Conservation (phyloP, 345 rosid genomes). For the Eucalyptus decipiens region DNA sequence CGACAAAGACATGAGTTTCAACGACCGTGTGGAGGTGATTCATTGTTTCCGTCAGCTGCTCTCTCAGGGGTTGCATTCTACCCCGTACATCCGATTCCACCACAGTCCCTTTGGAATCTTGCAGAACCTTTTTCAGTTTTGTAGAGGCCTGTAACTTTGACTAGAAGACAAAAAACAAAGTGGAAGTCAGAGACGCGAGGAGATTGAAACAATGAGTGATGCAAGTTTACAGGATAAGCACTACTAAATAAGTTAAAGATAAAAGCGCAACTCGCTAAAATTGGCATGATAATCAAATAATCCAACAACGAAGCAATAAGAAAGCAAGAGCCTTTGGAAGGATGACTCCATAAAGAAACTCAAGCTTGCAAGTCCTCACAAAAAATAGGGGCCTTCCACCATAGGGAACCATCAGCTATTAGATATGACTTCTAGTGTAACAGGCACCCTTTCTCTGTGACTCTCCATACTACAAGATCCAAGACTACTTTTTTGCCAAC, state of each 20-base stretch:
- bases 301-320: background rate
- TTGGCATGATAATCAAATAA: background rate
- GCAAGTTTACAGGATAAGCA: background rate
- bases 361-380: background rate
- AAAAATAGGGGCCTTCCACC: background rate
- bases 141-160: constrained; percentile 69
- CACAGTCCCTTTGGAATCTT: constrained; percentile 79
- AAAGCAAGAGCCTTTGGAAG: background rate
- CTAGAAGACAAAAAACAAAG: constrained; percentile 13
- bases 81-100: constrained; percentile 68
- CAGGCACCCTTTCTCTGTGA: background rate
- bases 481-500: background rate
- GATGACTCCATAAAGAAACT: background rate
- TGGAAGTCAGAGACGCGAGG: background rate
- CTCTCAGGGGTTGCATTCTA: constrained; percentile 79
- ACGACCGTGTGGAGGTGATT: constrained; percentile 71
- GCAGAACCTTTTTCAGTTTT: constrained; percentile 88
- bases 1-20: constrained; percentile 69
- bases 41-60: constrained; percentile 64
- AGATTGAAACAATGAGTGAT: background rate
- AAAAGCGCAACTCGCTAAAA: background rate
- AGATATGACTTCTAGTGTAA: background rate
- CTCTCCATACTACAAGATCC: background rate
- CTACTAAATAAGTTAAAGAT: background rate
- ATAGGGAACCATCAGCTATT: background rate